Evolutionary conservation across 2,329 filamentous ascomycete genomes (phyloP).

Genomic region (Pseudogymnoascus sp.): DNA sequence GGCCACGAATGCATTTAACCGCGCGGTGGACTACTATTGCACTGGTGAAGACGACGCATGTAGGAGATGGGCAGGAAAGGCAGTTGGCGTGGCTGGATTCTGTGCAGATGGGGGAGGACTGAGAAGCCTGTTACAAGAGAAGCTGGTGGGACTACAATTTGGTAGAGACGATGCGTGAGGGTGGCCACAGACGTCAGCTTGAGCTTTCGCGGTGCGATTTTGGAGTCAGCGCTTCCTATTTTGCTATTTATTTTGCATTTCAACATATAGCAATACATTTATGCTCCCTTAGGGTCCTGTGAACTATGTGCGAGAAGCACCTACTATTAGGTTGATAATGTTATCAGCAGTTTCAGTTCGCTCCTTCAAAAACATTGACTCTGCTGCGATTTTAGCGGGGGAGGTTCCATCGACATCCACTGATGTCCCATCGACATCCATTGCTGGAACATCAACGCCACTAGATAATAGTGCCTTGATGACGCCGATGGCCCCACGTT

Average conservation of each 20-base stretch:
- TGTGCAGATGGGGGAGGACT: conserved; percentile 25
- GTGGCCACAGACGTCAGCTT: not conserved
- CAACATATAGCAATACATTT: not conserved
- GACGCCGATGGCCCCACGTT: not conserved
- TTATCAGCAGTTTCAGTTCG: not conserved
- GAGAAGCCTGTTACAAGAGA: conserved; percentile 23
- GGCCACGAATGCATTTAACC: conserved; percentile 62
- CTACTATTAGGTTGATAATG: not conserved
- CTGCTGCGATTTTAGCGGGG: not conserved
- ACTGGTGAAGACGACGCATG: conserved; percentile 47
- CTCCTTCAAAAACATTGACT: not conserved
- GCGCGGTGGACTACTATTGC: conserved; percentile 59
- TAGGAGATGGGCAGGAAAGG: conserved; percentile 33
- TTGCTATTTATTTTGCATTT: conserved; percentile 1
- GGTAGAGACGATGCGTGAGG: conserved; percentile 12
- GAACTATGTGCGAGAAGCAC: not conserved
- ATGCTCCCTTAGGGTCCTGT: not conserved
- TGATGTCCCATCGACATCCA: not conserved
- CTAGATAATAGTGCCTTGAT: not conserved
- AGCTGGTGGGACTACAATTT: conserved; percentile 23
- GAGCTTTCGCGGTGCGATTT: not conserved
- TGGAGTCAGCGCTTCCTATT: not conserved
- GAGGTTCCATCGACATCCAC: not conserved
- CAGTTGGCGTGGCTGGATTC: conserved; percentile 27
- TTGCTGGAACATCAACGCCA: not conserved